Evolutionary conservation across 2,329 filamentous ascomycete species (phyloP).

Genomic region (Colletotrichum sublineola): DNA sequence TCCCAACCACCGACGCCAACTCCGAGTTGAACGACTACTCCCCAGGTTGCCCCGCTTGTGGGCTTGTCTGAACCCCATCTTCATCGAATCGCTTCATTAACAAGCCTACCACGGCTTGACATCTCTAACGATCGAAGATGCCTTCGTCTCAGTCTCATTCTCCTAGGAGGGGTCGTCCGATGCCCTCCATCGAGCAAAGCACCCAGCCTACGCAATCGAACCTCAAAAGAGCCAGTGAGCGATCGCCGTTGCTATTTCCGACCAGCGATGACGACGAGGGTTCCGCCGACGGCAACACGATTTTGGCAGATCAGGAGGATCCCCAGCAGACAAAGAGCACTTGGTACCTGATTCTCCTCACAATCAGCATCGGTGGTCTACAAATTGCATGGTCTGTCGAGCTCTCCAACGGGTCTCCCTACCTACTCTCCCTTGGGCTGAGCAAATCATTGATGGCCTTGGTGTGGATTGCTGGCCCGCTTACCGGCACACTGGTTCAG

Average conservation of each 20-base stretch:
- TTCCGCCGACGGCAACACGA: slow-evolving; percentile 24
- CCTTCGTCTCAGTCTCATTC: slow-evolving; percentile 31
- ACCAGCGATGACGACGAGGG: slow-evolving; percentile 35
- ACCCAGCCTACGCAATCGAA: slow-evolving; percentile 15
- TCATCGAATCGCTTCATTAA: slow-evolving; percentile 15
- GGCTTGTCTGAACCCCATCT: slow-evolving; percentile 25
- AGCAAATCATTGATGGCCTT: slow-evolving; percentile 86
- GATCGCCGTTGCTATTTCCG: slow-evolving; percentile 37
- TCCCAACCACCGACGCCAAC: slow-evolving; percentile 9
- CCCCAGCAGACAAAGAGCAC: slow-evolving; percentile 79
- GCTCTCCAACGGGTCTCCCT: slow-evolving; percentile 91
- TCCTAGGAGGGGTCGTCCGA: slow-evolving; percentile 36
- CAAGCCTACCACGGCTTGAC: background rate
- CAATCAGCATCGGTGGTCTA: slow-evolving; percentile 86
- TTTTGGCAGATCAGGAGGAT: slow-evolving; percentile 37
- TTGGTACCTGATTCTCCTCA: slow-evolving; percentile 89
- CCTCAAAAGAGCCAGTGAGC: slow-evolving; percentile 31
- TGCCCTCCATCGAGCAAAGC: slow-evolving; percentile 37
- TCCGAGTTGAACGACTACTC: slow-evolving; percentile 24
- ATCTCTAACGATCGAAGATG: slow-evolving; percentile 17
- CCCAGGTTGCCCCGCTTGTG: slow-evolving; percentile 33
- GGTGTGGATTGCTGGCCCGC: slow-evolving; percentile 86
- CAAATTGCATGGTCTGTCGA: slow-evolving; percentile 98
- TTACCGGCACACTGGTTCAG: slow-evolving; percentile 84
- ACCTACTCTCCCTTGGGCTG: slow-evolving; percentile 82